Percentiles rank a stretch among this genome's conserved stretches.
Conservation (phyloP, 257 asterid genomes). For the Solanum paucissectum region DNA sequence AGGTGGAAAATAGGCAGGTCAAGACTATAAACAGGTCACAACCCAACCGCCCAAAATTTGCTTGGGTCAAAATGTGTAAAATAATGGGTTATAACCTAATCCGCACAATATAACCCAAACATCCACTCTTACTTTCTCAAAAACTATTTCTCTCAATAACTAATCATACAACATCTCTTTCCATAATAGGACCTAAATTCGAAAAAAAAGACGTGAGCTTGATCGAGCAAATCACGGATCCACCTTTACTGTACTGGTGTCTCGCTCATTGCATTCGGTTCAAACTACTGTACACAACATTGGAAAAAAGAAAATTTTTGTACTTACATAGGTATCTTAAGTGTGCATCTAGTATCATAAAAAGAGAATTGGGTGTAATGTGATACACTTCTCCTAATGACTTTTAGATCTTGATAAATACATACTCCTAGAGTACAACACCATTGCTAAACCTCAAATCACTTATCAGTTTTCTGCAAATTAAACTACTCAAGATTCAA, state of each 20-base stretch:
- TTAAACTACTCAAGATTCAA: not conserved
- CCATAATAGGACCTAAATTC: not conserved
- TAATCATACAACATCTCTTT: not conserved
- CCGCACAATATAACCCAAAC: not conserved
- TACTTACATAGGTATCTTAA: not conserved
- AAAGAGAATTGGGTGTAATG: not conserved
- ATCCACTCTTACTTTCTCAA: not conserved
- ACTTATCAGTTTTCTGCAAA: not conserved
- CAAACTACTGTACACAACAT: not conserved
- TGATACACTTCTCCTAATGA: not conserved
- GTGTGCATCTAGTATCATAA: not conserved
- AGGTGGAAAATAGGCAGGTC: not conserved
- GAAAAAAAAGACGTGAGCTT: not conserved
- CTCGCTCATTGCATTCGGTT: not conserved
- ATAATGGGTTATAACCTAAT: not conserved
- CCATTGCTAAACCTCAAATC: not conserved
- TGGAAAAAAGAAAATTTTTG: not conserved
- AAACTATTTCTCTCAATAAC: not conserved
- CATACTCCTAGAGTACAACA: not conserved
- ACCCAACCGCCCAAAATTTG: not conserved
- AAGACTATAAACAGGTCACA: not conserved
- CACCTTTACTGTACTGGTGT: not conserved
- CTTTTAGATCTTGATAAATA: not conserved
- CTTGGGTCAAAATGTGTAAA: not conserved
- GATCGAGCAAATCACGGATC: not conserved